These are phyloP conservation scores for Citrus australasica DNA, from an alignment of 345 rosid species.

Conservation along the genomic window DNA sequence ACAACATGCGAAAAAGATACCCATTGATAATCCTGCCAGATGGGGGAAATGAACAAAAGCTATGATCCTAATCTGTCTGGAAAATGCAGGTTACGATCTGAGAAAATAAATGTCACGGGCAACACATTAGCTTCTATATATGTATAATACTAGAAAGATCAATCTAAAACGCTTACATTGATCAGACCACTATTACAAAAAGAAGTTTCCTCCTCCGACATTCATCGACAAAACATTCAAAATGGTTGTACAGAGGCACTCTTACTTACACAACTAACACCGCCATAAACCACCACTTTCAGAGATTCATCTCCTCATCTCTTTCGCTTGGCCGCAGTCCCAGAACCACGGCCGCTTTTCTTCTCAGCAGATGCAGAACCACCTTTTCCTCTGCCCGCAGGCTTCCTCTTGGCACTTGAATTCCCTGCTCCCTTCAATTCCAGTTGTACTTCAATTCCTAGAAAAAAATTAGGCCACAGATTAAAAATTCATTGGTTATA, in stretches of 20 bases:
- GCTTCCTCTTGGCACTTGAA: conserved; percentile 45
- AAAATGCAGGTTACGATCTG: too few relatives aligned
- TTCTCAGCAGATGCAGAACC: conserved; percentile 31
- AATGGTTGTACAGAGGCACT: neutral
- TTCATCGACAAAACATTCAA: neutral
- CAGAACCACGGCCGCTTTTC: conserved; percentile 39
- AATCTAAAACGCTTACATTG: neutral
- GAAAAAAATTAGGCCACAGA: neutral
- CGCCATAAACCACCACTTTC: neutral
- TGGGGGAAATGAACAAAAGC: too few relatives aligned
- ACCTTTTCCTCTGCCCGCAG: conserved; percentile 62
- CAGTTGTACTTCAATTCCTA: conserved; percentile 77
- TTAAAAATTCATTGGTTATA: neutral
- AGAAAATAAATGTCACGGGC: neutral
- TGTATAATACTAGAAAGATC: too few relatives aligned
- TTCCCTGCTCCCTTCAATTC: conserved; percentile 58
- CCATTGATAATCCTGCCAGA: too few relatives aligned
- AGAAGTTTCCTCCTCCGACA: neutral
- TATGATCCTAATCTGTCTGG: too few relatives aligned
- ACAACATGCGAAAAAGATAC: too few relatives aligned
- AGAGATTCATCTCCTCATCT: conserved; percentile 29
- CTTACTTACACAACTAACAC: neutral
- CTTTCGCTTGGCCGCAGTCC: conserved; percentile 63
- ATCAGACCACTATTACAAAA: neutral
- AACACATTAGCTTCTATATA: neutral